These are phyloP conservation scores for Gossypium australe DNA, from an alignment of 345 rosid species.

Conservation along the genomic window DNA sequence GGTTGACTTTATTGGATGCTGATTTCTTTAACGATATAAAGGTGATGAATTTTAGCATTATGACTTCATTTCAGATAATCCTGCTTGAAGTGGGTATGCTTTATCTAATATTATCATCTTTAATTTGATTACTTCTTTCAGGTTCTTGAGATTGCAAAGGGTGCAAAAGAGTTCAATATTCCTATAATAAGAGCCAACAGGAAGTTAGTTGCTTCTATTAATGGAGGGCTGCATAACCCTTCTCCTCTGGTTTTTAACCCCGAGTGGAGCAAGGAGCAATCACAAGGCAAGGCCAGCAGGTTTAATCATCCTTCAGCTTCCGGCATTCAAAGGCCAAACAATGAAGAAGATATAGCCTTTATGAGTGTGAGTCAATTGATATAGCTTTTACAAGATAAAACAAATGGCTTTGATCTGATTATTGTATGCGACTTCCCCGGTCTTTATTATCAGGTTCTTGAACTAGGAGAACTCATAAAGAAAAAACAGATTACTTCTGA, in stretches of 20 bases:
- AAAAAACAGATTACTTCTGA: constrained; percentile 62
- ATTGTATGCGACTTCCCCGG: neutral
- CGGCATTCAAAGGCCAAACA: constrained; percentile 36
- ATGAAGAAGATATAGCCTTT: constrained; percentile 73
- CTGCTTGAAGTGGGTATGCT: neutral
- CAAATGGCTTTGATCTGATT: neutral
- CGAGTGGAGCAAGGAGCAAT: constrained; percentile 40
- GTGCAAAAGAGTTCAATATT: constrained; percentile 52
- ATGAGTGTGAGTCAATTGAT: constrained; percentile 52
- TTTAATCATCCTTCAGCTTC: constrained; percentile 41
- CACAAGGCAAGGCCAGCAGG: constrained; percentile 19
- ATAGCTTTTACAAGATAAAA: neutral
- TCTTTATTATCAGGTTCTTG: constrained; percentile 53
- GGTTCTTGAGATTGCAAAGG: constrained; percentile 52
- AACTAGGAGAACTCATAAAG: constrained; percentile 73
- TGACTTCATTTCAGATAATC: neutral
- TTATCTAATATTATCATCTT: neutral
- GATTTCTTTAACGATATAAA: constrained; percentile 61
- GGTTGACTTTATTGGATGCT: constrained; percentile 52
- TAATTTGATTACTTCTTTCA: constrained; percentile 15
- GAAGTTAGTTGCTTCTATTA: constrained; percentile 50
- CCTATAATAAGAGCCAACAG: constrained; percentile 59
- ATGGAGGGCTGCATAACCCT: constrained; percentile 72
- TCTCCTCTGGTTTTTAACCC: constrained; percentile 63
- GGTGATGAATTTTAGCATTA: constrained; percentile 28